Base-by-base conservation (phyloP, 108 stramenopile genomes). In the Parietichytrium sp. region DNA sequence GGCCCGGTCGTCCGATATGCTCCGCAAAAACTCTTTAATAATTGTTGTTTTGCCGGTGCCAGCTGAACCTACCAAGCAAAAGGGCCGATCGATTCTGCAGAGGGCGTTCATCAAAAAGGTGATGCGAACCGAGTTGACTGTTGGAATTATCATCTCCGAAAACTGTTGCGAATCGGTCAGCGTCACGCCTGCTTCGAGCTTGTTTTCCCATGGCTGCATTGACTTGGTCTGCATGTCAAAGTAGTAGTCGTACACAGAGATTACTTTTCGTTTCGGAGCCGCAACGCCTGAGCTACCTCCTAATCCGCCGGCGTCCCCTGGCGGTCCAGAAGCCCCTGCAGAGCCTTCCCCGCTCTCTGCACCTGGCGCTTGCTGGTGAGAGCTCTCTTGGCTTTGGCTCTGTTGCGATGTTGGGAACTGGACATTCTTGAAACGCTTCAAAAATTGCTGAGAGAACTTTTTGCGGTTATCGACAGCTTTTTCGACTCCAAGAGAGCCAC, bases 31-130 rank as follows among this genome's bases (percentile, higher is more conserved):
- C 25, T 86, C 88, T 15, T 45, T 48, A 38, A 88, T 47, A 31
- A 88, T 8, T 3, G 61, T 27, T 2, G 88, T 86, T 61, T 88
- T 88, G 25, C 88, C 88, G 45, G 85, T 84, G 25, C 88, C 88
- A 0, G 88, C 86, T 12, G 82, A 33, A 16, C 88, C 88, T 2
- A 84, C 86, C 10, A 88, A 50, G 72, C 86, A 23, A 16, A 88
- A 82, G 7, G 82, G 84, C 7, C 51, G 72, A 3, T 52, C n/a
- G 48, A 79, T 42, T 6, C 31, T 4, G 29, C 48, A 3, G 16
- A 89, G 51, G 29, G 12, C 16, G 49, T 55, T 31, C 38, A 82
- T 52, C 77, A 86, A 26, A 25, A 78, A 85, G 3, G 79, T 80
- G n/a, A 86, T 10, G 10, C 81, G 1, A 15, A 79, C 78, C 10